Percentiles rank a stretch among this genome's conserved stretches.
Evolutionary conservation across 257 asterid species (phyloP).

Genomic region (Ocimum tenuiflorum): DNA sequence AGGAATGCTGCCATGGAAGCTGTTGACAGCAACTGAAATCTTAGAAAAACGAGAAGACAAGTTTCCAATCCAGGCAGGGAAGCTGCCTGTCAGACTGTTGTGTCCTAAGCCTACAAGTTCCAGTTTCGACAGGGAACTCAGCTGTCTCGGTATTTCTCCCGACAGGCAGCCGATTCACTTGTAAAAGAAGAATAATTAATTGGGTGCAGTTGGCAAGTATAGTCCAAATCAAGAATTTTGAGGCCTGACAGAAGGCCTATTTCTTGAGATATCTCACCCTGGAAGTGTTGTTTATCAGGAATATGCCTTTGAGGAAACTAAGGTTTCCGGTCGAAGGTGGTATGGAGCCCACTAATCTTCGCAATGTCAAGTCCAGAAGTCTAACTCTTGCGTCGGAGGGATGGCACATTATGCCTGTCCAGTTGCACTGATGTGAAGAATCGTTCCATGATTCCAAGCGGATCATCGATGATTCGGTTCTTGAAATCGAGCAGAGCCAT

Average conservation of each 20-base stretch:
- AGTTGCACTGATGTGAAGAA: neutral
- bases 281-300: neutral
- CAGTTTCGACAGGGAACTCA: neutral
- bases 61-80: slow-evolving; percentile 5
- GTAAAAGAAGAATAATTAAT: neutral
- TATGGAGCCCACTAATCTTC: neutral
- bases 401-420: neutral
- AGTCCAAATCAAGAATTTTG: neutral
- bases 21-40: neutral
- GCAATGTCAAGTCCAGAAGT: neutral
- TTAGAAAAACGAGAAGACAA: neutral
- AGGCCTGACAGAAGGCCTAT: neutral
- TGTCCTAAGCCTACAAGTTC: neutral
- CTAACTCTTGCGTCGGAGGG: neutral
- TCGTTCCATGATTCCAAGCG: neutral
- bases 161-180: neutral
- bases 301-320: neutral
- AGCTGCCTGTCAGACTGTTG: neutral
- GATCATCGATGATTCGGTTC: neutral
- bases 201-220: neutral
- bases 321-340: neutral
- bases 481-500: slow-evolving; percentile 1
- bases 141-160: neutral
- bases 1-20: slow-evolving; percentile 2
- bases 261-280: neutral